Percentiles rank a stretch among this genome's conserved stretches.
Evolutionary conservation across 2,329 filamentous ascomycete genomes (phyloP).

Genomic region (Thielaviopsis musarum): DNA sequence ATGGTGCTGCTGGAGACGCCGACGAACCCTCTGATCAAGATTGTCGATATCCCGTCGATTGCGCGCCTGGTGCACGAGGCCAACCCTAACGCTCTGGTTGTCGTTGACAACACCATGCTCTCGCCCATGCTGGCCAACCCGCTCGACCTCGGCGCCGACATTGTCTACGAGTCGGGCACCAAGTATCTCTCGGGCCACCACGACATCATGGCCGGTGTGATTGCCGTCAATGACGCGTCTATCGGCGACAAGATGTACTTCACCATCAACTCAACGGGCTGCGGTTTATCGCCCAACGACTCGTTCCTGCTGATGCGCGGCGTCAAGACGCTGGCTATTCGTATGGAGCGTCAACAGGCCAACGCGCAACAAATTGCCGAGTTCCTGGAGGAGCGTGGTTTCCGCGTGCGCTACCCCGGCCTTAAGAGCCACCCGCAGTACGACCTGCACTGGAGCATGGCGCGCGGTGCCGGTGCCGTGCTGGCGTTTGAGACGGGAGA

Average conservation of each 20-base stretch:
- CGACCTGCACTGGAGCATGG: constrained; percentile 88
- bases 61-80: constrained; percentile 57
- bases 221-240: constrained; percentile 69
- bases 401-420: constrained; percentile 89
- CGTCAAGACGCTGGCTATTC: constrained; percentile 89
- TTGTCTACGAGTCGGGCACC: constrained; percentile 94
- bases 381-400: constrained; percentile 80
- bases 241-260: constrained; percentile 87
- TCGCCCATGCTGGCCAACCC: constrained; percentile 89
- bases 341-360: constrained; percentile 95
- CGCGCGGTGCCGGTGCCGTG: constrained; percentile 83
- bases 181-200: constrained; percentile 97
- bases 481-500: constrained; percentile 94
- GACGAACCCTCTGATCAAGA: constrained; percentile 96
- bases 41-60: constrained; percentile 78
- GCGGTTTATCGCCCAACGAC: constrained; percentile 86
- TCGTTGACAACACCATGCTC: constrained; percentile 98
- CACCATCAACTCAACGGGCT: constrained; percentile 91
- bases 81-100: constrained; percentile 65
- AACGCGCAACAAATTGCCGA: constrained; percentile 84
- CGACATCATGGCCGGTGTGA: constrained; percentile 96
- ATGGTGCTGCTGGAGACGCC: constrained; percentile 95
- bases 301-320: constrained; percentile 90
- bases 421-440: constrained; percentile 93
- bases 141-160: constrained; percentile 82